A percentile compares a stretch with the other conserved stretches of the same genome.
Conservation (phyloP, 108 stramenopile genomes). For the Cyclotella sp. region DNA sequence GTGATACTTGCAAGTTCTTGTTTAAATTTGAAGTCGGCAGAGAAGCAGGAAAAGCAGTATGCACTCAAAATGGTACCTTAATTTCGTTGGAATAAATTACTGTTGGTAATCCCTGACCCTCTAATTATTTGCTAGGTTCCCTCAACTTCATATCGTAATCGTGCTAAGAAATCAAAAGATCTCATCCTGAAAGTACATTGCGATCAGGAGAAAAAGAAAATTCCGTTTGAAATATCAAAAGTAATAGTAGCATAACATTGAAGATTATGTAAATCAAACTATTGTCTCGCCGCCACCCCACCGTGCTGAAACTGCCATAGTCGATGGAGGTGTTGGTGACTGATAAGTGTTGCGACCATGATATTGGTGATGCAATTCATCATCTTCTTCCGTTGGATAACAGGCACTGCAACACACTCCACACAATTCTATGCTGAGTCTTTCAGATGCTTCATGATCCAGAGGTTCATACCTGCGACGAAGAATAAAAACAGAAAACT, state of each 20-base stretch:
- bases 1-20: too few species aligned
- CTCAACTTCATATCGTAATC: too few species aligned
- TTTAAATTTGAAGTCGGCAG: too few species aligned
- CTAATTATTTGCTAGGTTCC: too few species aligned
- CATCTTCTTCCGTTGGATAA: conserved; percentile 81
- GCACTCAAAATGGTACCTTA: too few species aligned
- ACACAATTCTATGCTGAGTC: conserved; percentile 55
- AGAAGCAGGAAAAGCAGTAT: too few species aligned
- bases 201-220: too few species aligned
- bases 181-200: too few species aligned
- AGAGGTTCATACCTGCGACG: conserved; percentile 64
- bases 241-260: neutral
- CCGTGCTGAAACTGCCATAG: conserved; percentile 39
- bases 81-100: too few species aligned
- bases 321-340: conserved; percentile 38
- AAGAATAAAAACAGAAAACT: neutral
- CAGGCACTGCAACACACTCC: conserved; percentile 62
- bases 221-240: neutral
- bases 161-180: too few species aligned
- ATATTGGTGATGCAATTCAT: conserved; percentile 46
- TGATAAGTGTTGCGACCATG: conserved; percentile 35
- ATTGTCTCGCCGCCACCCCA: conserved; percentile 55
- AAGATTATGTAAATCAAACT: conserved; percentile 12
- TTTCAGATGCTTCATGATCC: conserved; percentile 45
- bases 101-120: too few species aligned